These are phyloP conservation scores for Fragilariopsis cylindrus DNA, from an alignment of 108 stramenopile species.

Conservation along the genomic window DNA sequence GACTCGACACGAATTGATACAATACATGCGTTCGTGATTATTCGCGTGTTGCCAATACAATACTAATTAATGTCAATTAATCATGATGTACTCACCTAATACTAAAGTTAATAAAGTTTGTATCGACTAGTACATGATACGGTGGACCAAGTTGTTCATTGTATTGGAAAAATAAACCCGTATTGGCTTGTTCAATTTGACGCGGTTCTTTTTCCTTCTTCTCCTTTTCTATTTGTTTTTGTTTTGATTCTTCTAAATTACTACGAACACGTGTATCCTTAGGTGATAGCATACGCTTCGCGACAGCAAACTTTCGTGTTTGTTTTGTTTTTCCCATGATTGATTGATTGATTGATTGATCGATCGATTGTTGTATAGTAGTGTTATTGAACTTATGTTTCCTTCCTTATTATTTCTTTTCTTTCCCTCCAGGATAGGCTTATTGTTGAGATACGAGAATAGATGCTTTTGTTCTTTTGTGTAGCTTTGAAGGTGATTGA, in stretches of 20 bases:
- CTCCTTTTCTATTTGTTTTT: constrained; percentile 48
- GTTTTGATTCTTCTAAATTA: constrained; percentile 60
- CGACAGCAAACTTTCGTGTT: constrained; percentile 91
- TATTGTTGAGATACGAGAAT: too few species aligned
- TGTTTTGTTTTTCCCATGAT: constrained; percentile 93
- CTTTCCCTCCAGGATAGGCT: too few species aligned
- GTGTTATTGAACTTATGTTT: too few species aligned
- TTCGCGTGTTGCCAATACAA: too few species aligned
- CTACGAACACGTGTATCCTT: constrained; percentile 88
- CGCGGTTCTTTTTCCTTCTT: constrained; percentile 64
- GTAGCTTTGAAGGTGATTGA: too few species aligned
- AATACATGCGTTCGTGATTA: too few species aligned
- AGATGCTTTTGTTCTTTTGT: too few species aligned
- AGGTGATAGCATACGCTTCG: constrained; percentile 89
- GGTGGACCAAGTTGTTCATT: constrained; percentile 98
- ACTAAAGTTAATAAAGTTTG: constrained; percentile 99
- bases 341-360: background rate
- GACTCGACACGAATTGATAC: too few species aligned
- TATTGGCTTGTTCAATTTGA: constrained; percentile 85
- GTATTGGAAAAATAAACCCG: constrained; percentile 96
- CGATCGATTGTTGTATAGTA: too few species aligned
- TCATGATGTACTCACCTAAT: constrained; percentile 62
- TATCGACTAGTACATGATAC: constrained; percentile 97
- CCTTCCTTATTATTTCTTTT: too few species aligned
- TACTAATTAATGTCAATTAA: too few species aligned